Evolutionary conservation across 2,329 filamentous ascomycete species (phyloP), one percentile per base, ranked within the genome.

Genomic region (Tolypocladium cylindrosporum): DNA sequence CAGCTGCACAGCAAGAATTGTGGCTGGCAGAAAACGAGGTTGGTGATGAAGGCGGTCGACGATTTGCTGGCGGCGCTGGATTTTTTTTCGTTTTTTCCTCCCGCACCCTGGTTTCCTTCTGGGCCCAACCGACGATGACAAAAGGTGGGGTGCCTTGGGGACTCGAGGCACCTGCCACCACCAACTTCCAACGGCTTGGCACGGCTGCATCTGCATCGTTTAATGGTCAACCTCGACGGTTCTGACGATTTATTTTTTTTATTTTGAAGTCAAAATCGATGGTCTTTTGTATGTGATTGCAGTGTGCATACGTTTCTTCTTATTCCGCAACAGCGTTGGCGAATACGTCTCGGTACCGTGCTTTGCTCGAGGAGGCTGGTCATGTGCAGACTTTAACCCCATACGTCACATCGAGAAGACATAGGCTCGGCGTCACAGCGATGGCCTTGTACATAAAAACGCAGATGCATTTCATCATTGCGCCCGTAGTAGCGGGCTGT

Each of bases 41-140:
- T 51, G 48, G 27, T 51, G 48, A 52, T 56, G 43, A 58, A 62
- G 61, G 59, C 58, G 61, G 60, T 61, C 58, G 59, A 57, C 54
- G 54, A 57, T 48, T 52, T 61, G 48, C 43, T 55, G 51, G 43
- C 42, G 41, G 56, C 56, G 58, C 54, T 57, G 57, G 56, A 51
- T 57, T 63, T 34, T 34, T 62, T 61, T 59, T 58, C 55, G 19
- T 41, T 55, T 61, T 61, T 61, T 57, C 53, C 48, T 34, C 24
- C 45, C 39, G 55, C 37, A 19, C 57, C 58, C 54, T 37, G 45
- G 45, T 11, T 34, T 41, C 39, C 39, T 54, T 16, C 14, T 5
- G 21, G 37, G 7, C 51, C 42, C 8, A 13, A 19, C 41, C 41
- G 6, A 21, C 41, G 51, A 54, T 42, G 53, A 21, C 53, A 54